Conservation (phyloP, 768 basidiomycete species). For the Tylopilus plumbeoviolaceoides region DNA sequence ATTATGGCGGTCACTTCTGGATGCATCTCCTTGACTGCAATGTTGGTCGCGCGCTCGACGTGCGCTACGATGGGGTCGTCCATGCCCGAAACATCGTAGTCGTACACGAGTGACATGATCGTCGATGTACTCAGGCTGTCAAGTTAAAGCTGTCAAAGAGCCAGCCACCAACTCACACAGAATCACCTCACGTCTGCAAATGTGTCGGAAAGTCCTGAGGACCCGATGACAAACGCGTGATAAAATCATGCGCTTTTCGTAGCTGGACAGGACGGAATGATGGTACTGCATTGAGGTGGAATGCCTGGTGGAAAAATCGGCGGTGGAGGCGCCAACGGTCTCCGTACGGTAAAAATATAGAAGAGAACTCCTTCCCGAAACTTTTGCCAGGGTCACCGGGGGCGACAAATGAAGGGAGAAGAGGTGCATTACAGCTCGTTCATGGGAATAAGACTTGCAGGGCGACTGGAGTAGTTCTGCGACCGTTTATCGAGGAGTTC, state of each 20-base stretch:
- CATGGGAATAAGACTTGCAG: slow-evolving; percentile 11
- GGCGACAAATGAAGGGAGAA: not conserved
- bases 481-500: slow-evolving; percentile 23
- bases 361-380: slow-evolving; percentile 22
- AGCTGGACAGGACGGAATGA: slow-evolving; percentile 33
- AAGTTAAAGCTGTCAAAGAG: not conserved
- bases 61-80: slow-evolving; percentile 21
- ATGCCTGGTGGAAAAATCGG: slow-evolving; percentile 35
- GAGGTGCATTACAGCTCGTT: slow-evolving; percentile 16
- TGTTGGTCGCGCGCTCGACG: slow-evolving; percentile 10
- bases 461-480: slow-evolving; percentile 23
- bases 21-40: slow-evolving; percentile 12
- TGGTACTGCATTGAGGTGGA: slow-evolving; percentile 25
- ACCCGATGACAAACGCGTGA: slow-evolving; percentile 22
- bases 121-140: slow-evolving; percentile 19
- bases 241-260: slow-evolving; percentile 29
- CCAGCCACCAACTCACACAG: not conserved
- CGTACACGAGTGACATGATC: slow-evolving; percentile 25
- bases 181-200: slow-evolving; percentile 15
- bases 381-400: slow-evolving; percentile 6
- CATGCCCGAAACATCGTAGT: slow-evolving; percentile 12
- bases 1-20: slow-evolving; percentile 16
- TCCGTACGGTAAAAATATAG: slow-evolving; percentile 26
- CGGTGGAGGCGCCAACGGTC: slow-evolving; percentile 29
- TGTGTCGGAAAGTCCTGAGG: slow-evolving; percentile 25